These are phyloP conservation scores for Acer saccharum DNA, from an alignment of 345 rosid species.

Conservation along the genomic window DNA sequence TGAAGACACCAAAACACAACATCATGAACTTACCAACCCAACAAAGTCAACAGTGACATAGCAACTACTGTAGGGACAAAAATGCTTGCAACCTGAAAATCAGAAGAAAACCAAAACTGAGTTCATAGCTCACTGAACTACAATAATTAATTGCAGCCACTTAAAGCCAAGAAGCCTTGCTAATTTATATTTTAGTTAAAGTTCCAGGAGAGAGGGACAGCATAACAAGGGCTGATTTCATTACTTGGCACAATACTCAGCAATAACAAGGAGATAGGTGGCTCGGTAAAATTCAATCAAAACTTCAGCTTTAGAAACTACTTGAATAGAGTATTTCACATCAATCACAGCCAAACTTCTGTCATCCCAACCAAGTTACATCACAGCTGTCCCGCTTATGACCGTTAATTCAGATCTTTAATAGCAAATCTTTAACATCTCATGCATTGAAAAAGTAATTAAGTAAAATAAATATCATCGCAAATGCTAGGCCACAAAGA, in stretches of 20 bases:
- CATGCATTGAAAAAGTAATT: not conserved
- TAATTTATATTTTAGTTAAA: not conserved
- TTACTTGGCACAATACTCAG: not conserved
- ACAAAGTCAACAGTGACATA: conserved; percentile 68
- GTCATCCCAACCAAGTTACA: not conserved
- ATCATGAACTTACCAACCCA: conserved; percentile 74
- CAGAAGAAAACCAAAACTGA: conserved; percentile 16
- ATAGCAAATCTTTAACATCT: not conserved
- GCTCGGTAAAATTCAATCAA: not conserved
- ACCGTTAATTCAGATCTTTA: not conserved
- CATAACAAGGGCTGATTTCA: not conserved
- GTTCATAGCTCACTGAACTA: not conserved
- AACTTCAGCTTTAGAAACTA: not conserved
- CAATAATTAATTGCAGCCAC: not conserved
- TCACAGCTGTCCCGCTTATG: not conserved
- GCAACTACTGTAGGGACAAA: conserved; percentile 90
- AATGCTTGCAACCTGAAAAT: conserved; percentile 92
- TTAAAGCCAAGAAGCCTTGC: not conserved
- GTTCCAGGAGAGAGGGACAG: not conserved
- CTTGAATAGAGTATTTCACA: not conserved
- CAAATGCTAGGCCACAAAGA: not conserved
- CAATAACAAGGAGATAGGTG: not conserved
- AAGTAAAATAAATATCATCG: conserved; percentile 3
- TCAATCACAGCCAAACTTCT: not conserved
- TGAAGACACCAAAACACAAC: conserved; percentile 16